Conservation (phyloP, 1,139 yeast genomes). For the Blastobotrys proliferans region DNA sequence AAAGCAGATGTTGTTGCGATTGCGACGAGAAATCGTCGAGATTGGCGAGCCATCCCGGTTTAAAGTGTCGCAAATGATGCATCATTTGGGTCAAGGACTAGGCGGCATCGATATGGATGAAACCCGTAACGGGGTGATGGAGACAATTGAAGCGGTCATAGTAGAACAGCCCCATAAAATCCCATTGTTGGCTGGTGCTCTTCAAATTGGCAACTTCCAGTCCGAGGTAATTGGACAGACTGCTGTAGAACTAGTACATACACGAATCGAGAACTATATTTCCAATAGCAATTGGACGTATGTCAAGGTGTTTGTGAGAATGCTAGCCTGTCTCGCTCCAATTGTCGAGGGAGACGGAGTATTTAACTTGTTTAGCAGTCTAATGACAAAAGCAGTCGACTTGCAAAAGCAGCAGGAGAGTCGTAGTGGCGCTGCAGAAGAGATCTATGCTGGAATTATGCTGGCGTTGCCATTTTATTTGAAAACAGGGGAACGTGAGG, state of each 20-base stretch:
- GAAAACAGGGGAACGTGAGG: constrained; percentile 20
- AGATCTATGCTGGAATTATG: constrained; percentile 59
- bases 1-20: constrained; percentile 18
- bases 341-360: constrained; percentile 52
- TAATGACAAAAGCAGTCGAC: constrained; percentile 54
- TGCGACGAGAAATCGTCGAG: constrained; percentile 29
- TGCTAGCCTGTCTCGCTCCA: constrained; percentile 62
- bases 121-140: constrained; percentile 55
- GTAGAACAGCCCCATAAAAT: constrained; percentile 90
- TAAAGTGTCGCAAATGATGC: constrained; percentile 38
- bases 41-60: constrained; percentile 32
- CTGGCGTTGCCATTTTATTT: constrained; percentile 65
- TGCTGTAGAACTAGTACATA: constrained; percentile 65
- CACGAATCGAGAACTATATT: constrained; percentile 54
- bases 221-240: constrained; percentile 66
- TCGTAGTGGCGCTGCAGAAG: constrained; percentile 54
- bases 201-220: constrained; percentile 63
- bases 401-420: constrained; percentile 40
- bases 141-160: constrained; percentile 64
- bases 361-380: constrained; percentile 48
- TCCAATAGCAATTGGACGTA: constrained; percentile 55
- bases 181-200: constrained; percentile 63
- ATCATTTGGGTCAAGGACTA: constrained; percentile 58
- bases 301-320: constrained; percentile 65
- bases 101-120: constrained; percentile 55